Evolutionary conservation across 1,284 basidiomycete genomes (phyloP), one percentile per base, ranked within the genome.

Genomic region (Lentinus polychrous): DNA sequence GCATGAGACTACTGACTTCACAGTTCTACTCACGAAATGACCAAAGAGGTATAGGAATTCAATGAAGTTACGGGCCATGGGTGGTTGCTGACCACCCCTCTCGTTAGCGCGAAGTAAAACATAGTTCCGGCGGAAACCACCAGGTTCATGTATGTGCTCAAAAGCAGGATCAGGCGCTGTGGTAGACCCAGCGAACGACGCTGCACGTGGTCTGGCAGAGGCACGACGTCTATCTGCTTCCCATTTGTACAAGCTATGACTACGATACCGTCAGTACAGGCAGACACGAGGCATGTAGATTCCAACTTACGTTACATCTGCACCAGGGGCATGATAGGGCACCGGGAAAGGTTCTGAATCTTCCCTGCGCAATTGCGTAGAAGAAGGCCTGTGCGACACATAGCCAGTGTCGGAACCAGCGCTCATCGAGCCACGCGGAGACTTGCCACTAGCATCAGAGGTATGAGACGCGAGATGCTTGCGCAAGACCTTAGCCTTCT

Each of bases 161-260:
- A 94, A 85, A 0, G 78, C 83, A n/a, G 91, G 87, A 66, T 84
- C 67, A 46, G 71, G 66, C 39, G 78, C 67, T 20, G 65, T 53
- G 8, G 73, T 67, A 40, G 81, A 73, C 11, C 83, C 83, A 8
- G 85, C 74, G 62, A 83, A 90, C 0, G 90, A 93, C 12, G 79
- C 79, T 8, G 88, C 74, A 15, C 87, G 82, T 5, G 79, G 74
- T 22, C 83, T 76, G 14, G 67, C 67, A 14, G 73, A 69, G 44
- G 74, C 73, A 37, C 81, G 75, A 32, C 75, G 75, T 54, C 86
- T 83, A 50, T 87, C 83, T 14, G 84, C 76, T 57, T 94, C 86
- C 89, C 91, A 95, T 68, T 94, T 94, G 74, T 95, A 95, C 35
- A 96, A 85, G 54, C 84, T 83, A 60, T 94, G 91, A n/a, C 91